Percentiles rank a stretch among this genome's conserved stretches.
Conservation (phyloP, 2,329 filamentous ascomycete species). For the Fusarium sp. region DNA sequence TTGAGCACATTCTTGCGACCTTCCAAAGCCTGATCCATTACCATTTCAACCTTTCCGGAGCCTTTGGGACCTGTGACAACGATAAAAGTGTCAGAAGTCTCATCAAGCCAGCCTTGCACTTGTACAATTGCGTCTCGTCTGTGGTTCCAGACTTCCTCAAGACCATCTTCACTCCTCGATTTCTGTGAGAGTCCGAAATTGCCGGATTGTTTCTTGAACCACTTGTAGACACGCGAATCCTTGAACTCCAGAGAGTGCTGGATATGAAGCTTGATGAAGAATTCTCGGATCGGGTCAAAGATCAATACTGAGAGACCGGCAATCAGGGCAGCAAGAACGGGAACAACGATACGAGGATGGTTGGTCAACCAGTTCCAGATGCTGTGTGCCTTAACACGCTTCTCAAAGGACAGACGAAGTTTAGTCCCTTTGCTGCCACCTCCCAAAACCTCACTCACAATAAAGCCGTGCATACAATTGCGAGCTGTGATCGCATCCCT, state of each 20-base stretch:
- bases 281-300: constrained; percentile 94
- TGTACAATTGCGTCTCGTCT: constrained; percentile 84
- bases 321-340: constrained; percentile 80
- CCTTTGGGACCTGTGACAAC: constrained; percentile 93
- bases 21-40: constrained; percentile 84
- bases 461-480: constrained; percentile 90
- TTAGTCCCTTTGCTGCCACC: constrained; percentile 81
- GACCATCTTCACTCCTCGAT: constrained; percentile 72
- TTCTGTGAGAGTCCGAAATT: constrained; percentile 71
- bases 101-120: constrained; percentile 85
- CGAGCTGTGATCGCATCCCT: constrained; percentile 87
- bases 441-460: constrained; percentile 74
- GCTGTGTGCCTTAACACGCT: constrained; percentile 79
- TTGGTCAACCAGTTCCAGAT: constrained; percentile 88
- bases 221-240: constrained; percentile 79
- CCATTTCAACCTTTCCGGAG: constrained; percentile 88
- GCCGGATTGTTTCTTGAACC: constrained; percentile 75
- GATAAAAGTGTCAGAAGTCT: constrained; percentile 91
- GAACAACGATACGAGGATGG: constrained; percentile 90
- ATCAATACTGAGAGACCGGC: constrained; percentile 86
- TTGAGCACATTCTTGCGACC: constrained; percentile 81
- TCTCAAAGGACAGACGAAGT: constrained; percentile 85
- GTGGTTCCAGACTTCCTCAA: constrained; percentile 89
- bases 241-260: constrained; percentile 79
- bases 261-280: constrained; percentile 90